phyloP scores from a whole-genome alignment of 176 grass and related monocot genomes.

The Oropetium thomaeum region DNA sequence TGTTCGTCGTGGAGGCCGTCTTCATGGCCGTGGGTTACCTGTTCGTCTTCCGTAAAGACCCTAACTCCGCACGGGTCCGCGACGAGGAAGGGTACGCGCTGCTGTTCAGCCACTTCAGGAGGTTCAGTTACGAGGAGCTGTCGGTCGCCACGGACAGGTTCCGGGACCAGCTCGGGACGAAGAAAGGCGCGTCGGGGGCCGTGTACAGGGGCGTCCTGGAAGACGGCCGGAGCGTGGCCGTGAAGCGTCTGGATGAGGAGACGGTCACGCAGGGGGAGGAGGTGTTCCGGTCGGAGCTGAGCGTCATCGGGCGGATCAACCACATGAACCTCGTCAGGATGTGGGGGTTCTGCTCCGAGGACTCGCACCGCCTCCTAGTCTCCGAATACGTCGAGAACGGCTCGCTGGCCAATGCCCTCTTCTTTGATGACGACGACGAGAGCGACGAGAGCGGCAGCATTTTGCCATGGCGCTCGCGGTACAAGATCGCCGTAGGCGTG shows the following conservation, averaged over 20 bases:
- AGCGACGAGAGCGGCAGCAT: not conserved
- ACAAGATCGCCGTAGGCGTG: conserved; percentile 48
- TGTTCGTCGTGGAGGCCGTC: conserved; percentile 56
- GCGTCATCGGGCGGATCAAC: conserved; percentile 61
- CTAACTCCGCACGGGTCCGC: not conserved
- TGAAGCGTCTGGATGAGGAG: conserved; percentile 50
- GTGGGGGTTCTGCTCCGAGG: conserved; percentile 58
- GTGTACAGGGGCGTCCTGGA: conserved; percentile 62
- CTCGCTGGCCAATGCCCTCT: conserved; percentile 52
- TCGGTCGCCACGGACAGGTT: conserved; percentile 43
- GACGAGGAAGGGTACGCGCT: conserved; percentile 37
- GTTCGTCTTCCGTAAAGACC: conserved; percentile 43
- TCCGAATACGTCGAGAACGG: conserved; percentile 53
- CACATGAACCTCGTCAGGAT: conserved; percentile 66
- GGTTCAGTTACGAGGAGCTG: conserved; percentile 65
- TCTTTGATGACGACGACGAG: conserved; percentile 12
- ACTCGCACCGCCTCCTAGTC: conserved; percentile 46
- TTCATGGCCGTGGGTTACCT: conserved; percentile 52
- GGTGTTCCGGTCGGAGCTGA: conserved; percentile 66
- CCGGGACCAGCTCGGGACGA: conserved; percentile 31
- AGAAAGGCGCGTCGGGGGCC: conserved; percentile 36
- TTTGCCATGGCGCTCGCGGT: conserved; percentile 31
- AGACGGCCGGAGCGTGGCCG: conserved; percentile 43
- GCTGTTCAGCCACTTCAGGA: conserved; percentile 45
- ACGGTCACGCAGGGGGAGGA: conserved; percentile 48